Evolutionary conservation across 2,329 filamentous ascomycete genomes (phyloP), one percentile per base, ranked within the genome.

Genomic region (Colletotrichum acutatum): DNA sequence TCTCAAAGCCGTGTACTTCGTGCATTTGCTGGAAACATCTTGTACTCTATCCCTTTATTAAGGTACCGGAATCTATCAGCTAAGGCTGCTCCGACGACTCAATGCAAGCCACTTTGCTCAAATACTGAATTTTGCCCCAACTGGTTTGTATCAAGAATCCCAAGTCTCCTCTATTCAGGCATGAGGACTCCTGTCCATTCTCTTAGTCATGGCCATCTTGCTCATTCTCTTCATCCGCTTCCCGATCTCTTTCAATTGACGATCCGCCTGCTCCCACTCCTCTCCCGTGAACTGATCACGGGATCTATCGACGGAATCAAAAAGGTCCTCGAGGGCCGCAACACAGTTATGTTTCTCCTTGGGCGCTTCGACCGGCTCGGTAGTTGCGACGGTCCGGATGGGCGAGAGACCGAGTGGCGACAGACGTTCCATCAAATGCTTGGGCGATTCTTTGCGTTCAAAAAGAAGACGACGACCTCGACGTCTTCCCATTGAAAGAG

Each of bases 171-270:
- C 9, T 32, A 30, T 24, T 60, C n/a, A 54, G 7, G n/a, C 19
- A 8, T 24, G 7, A 37, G 7, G 32, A 53, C 52, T 28, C 60
- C 42, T 34, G 16, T 22, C 34, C 24, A 70, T 32, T 22, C 54
- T 56, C 66, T 64, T 72, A 16, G 59, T 56, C 66, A 59, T 72
- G 19, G 59, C 30, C 12, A 58, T 58, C 30, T 59, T 70, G 22
- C 60, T 22, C 42, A 66, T 46, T 26, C 28, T 57, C 32, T 46
- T 32, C 52, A 65, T 19, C 24, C 46, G 54, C 34, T 57, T 57
- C 19, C 52, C 56, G 34, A 66, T 26, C 49, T 73, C 46, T 26
- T 52, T 32, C 16, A 73, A 34, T n/a, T 57, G 26, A 16, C 30
- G 46, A 14, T 32, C 26, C 54, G 54, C 37, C 16, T 59, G n/a